Evolutionary conservation across 345 rosid genomes (phyloP).

Genomic region (Aurinia saxatilis): DNA sequence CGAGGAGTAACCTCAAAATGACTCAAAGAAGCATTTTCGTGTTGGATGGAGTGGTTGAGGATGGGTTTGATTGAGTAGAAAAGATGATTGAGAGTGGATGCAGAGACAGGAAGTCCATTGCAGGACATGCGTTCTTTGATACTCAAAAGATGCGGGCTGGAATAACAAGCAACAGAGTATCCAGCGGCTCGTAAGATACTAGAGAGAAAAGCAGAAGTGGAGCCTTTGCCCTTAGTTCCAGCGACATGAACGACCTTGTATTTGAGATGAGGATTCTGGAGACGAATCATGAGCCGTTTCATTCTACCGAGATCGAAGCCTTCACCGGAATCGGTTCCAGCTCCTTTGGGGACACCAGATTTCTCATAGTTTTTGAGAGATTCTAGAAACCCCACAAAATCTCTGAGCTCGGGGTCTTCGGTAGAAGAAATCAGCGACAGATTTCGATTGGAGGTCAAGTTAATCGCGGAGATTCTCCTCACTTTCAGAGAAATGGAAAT

Average conservation of each 20-base stretch:
- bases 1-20: slow-evolving; percentile 71
- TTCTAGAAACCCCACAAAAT: slow-evolving; percentile 55
- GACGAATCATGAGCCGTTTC: slow-evolving; percentile 65
- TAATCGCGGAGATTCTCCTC: neutral
- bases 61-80: slow-evolving; percentile 45
- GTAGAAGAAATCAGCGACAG: slow-evolving; percentile 12
- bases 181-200: slow-evolving; percentile 70
- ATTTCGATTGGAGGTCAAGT: slow-evolving; percentile 7
- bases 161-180: slow-evolving; percentile 74
- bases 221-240: slow-evolving; percentile 96
- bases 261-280: slow-evolving; percentile 62
- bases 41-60: slow-evolving; percentile 50
- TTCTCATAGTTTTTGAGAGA: slow-evolving; percentile 86
- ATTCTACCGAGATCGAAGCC: slow-evolving; percentile 85
- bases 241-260: slow-evolving; percentile 93
- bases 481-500: neutral
- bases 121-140: slow-evolving; percentile 73
- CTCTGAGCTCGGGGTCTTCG: slow-evolving; percentile 51
- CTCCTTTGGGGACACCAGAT: slow-evolving; percentile 70
- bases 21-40: slow-evolving; percentile 60
- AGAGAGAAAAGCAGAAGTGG: slow-evolving; percentile 78
- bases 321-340: slow-evolving; percentile 77
- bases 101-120: slow-evolving; percentile 57
- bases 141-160: slow-evolving; percentile 82
- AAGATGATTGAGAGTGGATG: slow-evolving; percentile 42